These are phyloP conservation scores for Tarenaya hassleriana DNA, from an alignment of 345 rosid species.

Conservation along the genomic window DNA sequence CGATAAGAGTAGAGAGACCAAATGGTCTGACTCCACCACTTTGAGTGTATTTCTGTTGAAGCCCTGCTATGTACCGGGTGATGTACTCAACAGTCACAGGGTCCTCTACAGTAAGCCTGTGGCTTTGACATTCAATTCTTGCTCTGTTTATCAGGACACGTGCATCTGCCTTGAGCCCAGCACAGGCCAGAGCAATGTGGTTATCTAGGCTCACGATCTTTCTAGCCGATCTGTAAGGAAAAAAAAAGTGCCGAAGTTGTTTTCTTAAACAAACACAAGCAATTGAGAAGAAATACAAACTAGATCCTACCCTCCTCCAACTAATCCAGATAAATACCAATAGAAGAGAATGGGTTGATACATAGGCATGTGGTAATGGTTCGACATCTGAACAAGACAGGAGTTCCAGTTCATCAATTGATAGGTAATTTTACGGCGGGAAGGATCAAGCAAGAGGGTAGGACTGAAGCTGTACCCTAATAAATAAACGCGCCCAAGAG, in stretches of 20 bases:
- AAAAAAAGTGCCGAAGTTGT: constrained; percentile 6
- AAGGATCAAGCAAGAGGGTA: constrained; percentile 1
- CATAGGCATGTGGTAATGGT: too few species aligned
- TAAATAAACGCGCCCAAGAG: neutral
- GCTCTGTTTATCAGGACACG: constrained; percentile 67
- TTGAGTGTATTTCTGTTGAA: constrained; percentile 92
- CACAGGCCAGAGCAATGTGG: constrained; percentile 80
- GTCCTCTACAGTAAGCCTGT: constrained; percentile 90
- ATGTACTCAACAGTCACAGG: constrained; percentile 91
- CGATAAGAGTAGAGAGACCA: constrained; percentile 68
- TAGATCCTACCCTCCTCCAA: neutral
- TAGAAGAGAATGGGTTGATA: too few species aligned
- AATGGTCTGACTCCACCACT: constrained; percentile 88
- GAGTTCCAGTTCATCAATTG: too few species aligned
- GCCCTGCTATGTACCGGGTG: constrained; percentile 80
- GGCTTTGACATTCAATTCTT: constrained; percentile 68
- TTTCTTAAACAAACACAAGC: neutral
- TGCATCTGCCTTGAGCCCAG: constrained; percentile 77
- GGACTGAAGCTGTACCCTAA: neutral
- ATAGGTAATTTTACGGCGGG: neutral
- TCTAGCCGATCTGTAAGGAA: constrained; percentile 60
- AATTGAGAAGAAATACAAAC: neutral
- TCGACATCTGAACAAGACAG: too few species aligned
- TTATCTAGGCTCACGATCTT: constrained; percentile 80
- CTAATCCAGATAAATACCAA: neutral